Percentiles rank a stretch among this genome's conserved stretches.
Conservation (phyloP, 176 grass and related monocot species). For the Tillandsia leiboldiana region DNA sequence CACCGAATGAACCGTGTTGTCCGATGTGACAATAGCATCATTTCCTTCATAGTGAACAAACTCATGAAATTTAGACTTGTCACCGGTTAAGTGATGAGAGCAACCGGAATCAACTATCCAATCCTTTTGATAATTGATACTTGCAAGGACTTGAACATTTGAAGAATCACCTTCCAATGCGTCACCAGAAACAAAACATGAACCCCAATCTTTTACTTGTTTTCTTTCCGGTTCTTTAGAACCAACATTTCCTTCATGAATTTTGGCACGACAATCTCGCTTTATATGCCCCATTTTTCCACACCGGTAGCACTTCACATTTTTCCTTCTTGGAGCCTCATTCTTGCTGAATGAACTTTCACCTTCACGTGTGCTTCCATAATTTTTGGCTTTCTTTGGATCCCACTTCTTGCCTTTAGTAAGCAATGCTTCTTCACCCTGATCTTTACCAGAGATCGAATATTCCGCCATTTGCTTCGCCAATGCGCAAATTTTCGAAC, state of each 20-base stretch:
- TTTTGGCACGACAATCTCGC: background rate
- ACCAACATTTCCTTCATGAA: background rate
- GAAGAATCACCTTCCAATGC: background rate
- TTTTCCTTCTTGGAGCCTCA: background rate
- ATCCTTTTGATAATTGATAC: background rate
- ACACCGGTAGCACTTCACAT: background rate
- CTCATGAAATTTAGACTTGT: background rate
- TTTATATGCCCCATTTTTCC: background rate
- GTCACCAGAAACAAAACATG: background rate
- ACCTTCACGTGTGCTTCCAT: background rate
- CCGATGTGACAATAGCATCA: background rate
- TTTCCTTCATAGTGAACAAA: background rate
- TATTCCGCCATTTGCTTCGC: background rate
- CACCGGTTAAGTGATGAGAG: background rate
- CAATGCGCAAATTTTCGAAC: background rate
- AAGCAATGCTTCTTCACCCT: background rate
- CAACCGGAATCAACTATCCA: background rate
- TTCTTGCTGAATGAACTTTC: background rate
- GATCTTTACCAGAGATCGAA: background rate
- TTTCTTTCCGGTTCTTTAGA: background rate
- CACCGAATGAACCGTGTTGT: background rate
- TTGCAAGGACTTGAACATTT: background rate
- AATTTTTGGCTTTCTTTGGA: background rate
- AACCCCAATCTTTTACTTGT: background rate
- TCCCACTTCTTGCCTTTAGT: background rate